phyloP scores from a whole-genome alignment of 352 stramenopile genomes.

The Hyaloperonospora brassicae region DNA sequence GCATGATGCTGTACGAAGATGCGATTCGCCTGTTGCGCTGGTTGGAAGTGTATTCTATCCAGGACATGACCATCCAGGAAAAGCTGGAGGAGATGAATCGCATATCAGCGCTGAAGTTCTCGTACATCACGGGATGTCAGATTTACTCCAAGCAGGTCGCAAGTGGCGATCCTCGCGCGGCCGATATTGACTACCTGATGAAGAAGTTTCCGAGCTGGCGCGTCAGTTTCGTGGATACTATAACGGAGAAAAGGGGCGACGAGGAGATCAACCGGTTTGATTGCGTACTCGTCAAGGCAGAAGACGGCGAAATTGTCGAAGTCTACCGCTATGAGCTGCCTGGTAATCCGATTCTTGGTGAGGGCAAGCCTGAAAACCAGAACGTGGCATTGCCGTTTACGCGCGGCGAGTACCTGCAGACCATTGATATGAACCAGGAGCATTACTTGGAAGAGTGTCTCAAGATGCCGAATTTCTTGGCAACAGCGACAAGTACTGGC shows the following conservation, averaged over 20 bases:
- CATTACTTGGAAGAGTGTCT: slow-evolving; percentile 84
- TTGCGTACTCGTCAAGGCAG: slow-evolving; percentile 74
- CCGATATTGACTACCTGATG: slow-evolving; percentile 87
- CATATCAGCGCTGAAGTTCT: slow-evolving; percentile 83
- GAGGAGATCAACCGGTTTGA: slow-evolving; percentile 43
- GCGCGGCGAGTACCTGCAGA: slow-evolving; percentile 80
- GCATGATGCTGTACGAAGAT: slow-evolving; percentile 88
- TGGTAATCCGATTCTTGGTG: slow-evolving; percentile 82
- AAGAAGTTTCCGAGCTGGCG: slow-evolving; percentile 84
- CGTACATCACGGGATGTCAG: slow-evolving; percentile 84
- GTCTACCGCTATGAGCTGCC: slow-evolving; percentile 84
- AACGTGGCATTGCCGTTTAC: slow-evolving; percentile 84
- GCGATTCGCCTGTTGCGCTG: slow-evolving; percentile 77
- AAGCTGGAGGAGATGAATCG: slow-evolving; percentile 80
- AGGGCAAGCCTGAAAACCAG: slow-evolving; percentile 86
- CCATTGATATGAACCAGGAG: slow-evolving; percentile 89
- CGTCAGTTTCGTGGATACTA: slow-evolving; percentile 82
- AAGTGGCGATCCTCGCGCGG: slow-evolving; percentile 66
- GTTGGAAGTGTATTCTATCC: slow-evolving; percentile 69
- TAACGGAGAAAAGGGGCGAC: slow-evolving; percentile 35
- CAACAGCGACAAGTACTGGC: slow-evolving; percentile 40
- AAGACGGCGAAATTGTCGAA: slow-evolving; percentile 76
- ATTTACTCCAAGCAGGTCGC: slow-evolving; percentile 80
- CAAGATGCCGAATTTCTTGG: slow-evolving; percentile 85
- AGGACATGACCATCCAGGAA: slow-evolving; percentile 48